phyloP scores from a whole-genome alignment of 495 filamentous ascomycete genomes.

The Terfezia boudieri region DNA sequence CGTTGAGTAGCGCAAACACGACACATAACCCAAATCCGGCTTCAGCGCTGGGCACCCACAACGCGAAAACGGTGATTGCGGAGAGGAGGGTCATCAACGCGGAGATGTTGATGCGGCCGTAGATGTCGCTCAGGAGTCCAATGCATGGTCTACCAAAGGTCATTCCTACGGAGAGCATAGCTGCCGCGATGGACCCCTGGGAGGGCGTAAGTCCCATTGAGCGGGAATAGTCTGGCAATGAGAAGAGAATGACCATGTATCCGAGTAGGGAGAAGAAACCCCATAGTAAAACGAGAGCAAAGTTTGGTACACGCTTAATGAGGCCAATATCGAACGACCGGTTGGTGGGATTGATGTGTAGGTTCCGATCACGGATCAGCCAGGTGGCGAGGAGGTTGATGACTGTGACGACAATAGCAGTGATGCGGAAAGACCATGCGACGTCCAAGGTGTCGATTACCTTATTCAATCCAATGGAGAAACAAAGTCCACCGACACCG shows the following conservation, averaged over 20 bases:
- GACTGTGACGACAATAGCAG: constrained; percentile 36
- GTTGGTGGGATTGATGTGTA: constrained; percentile 37
- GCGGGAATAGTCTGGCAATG: constrained; percentile 43
- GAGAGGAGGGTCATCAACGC: constrained; percentile 34
- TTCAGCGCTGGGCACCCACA: constrained; percentile 38
- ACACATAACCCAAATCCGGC: constrained; percentile 32
- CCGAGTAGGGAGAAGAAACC: constrained; percentile 48
- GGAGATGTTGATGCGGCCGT: constrained; percentile 48
- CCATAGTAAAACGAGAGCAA: constrained; percentile 43
- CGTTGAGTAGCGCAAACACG: constrained; percentile 35
- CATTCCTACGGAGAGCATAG: constrained; percentile 47
- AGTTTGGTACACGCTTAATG: constrained; percentile 29
- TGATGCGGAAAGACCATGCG: constrained; percentile 44
- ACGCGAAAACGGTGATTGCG: constrained; percentile 36
- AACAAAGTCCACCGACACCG: constrained; percentile 52
- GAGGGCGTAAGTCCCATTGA: constrained; percentile 38
- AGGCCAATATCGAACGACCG: constrained; percentile 40
- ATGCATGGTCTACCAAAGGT: constrained; percentile 43
- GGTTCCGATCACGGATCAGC: constrained; percentile 45
- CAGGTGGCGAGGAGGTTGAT: constrained; percentile 35
- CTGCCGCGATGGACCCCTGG: constrained; percentile 48
- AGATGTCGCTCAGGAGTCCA: constrained; percentile 40
- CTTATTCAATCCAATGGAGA: constrained; percentile 11
- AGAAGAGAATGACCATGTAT: constrained; percentile 51
- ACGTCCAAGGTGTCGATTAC: constrained; percentile 37